Percentiles rank a stretch among this genome's conserved stretches.
These are phyloP conservation scores for Ceratobasidium papillatum DNA, from an alignment of 1,284 basidiomycete species.

Conservation along the genomic window DNA sequence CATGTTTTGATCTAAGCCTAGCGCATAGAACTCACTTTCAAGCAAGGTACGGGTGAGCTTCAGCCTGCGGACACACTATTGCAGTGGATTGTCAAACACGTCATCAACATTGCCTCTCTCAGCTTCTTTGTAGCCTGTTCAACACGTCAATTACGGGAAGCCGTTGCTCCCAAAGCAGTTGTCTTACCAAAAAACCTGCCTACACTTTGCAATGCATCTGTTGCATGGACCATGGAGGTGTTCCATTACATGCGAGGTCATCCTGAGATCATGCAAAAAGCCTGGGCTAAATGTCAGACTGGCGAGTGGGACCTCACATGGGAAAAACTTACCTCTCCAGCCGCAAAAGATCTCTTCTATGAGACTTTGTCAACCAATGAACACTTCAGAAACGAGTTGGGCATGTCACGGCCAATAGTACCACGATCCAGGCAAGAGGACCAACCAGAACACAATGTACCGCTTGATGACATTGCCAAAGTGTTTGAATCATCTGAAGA, in stretches of 20 bases:
- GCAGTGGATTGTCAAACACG: conserved; percentile 5
- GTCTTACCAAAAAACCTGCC: conserved; percentile 9
- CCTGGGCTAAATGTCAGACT: conserved; percentile 21
- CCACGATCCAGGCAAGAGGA: neutral
- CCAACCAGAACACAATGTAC: neutral
- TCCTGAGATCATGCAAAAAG: neutral
- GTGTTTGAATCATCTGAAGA: neutral
- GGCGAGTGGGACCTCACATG: conserved; percentile 19
- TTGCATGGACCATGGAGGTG: conserved; percentile 5
- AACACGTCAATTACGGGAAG: neutral
- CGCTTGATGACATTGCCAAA: no score
- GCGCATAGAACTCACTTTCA: no score
- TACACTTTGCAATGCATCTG: conserved; percentile 8
- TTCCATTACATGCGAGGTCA: neutral
- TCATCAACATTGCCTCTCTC: neutral
- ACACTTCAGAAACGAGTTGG: neutral
- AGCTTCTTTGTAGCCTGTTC: conserved; percentile 12
- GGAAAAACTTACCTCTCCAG: conserved; percentile 10
- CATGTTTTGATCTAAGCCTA: no score
- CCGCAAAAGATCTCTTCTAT: neutral
- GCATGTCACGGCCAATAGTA: neutral
- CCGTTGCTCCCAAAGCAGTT: neutral
- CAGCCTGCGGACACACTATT: conserved; percentile 6
- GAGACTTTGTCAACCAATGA: neutral
- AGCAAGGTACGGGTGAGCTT: conserved; percentile 9